Conservation (phyloP, 768 basidiomycete species). For the Saitozyma podzolica region DNA sequence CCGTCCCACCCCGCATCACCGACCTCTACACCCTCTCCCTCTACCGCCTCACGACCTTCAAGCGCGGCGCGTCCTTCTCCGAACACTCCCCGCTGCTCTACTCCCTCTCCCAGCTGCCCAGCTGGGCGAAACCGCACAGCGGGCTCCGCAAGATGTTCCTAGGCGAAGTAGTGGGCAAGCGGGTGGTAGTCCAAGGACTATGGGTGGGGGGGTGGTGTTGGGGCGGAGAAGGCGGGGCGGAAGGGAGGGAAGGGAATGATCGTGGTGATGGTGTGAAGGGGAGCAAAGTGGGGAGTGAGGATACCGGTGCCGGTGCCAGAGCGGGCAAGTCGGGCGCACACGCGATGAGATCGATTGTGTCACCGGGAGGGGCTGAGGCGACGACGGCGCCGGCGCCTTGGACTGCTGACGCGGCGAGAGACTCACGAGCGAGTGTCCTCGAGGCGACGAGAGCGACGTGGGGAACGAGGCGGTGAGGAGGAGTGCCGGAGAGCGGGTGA, state of each 20-base stretch:
- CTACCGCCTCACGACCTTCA: constrained; percentile 30
- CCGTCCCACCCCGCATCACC: constrained; percentile 8
- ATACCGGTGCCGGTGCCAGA: too few species aligned
- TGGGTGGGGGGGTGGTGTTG: constrained; percentile 44
- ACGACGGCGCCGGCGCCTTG: constrained; percentile 4
- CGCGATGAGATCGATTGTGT: too few species aligned
- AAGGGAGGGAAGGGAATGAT: not conserved
- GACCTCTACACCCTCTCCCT: constrained; percentile 41
- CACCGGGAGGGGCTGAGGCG: too few species aligned
- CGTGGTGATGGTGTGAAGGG: not conserved
- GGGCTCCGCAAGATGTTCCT: constrained; percentile 96
- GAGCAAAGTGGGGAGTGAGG: not conserved
- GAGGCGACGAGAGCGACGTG: constrained; percentile 9
- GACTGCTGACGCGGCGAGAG: not conserved
- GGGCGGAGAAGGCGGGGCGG: constrained; percentile 23
- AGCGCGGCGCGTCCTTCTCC: constrained; percentile 34
- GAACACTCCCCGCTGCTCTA: constrained; percentile 68
- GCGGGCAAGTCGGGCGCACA: too few species aligned
- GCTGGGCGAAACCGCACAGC: constrained; percentile 84
- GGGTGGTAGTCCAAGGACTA: constrained; percentile 94
- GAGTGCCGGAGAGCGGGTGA: not conserved
- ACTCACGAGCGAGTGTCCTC: constrained; percentile 1
- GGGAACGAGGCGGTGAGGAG: not conserved
- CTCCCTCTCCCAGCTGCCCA: constrained; percentile 79
- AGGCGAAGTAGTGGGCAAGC: constrained; percentile 88